These are phyloP conservation scores for Jatropha multifida DNA, from an alignment of 441 rosid genomes.

Conservation along the genomic window DNA sequence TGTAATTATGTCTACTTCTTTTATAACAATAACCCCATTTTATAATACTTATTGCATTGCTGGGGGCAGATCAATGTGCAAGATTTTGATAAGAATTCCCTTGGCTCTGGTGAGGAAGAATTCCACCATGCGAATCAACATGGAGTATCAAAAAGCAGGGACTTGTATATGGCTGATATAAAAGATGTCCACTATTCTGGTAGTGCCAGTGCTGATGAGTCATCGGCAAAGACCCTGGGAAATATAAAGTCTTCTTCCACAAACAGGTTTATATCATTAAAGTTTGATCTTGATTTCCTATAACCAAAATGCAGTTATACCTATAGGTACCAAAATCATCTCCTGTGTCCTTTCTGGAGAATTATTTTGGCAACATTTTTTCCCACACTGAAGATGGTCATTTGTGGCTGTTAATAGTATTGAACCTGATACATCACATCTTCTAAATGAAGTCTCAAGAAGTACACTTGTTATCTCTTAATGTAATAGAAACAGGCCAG, in stretches of 20 bases:
- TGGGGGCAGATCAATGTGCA: slow-evolving; percentile 51
- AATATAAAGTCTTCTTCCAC: slow-evolving; percentile 20
- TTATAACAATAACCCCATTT: slow-evolving; percentile 14
- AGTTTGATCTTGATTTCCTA: neutral
- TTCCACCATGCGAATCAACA: slow-evolving; percentile 21
- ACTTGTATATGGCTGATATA: slow-evolving; percentile 19
- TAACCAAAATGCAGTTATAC: neutral
- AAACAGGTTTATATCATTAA: slow-evolving; percentile 30
- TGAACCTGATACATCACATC: neutral
- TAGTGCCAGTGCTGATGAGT: slow-evolving; percentile 30
- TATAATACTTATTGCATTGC: slow-evolving; percentile 20
- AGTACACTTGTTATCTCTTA: neutral
- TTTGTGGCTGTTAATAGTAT: neutral
- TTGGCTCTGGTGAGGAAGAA: slow-evolving; percentile 30
- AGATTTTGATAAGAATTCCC: slow-evolving; percentile 40
- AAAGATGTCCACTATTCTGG: slow-evolving; percentile 24
- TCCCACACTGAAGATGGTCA: slow-evolving; percentile 12
- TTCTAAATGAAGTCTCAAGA: neutral
- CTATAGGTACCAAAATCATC: neutral
- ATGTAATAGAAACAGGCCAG: neutral
- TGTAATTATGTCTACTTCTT: slow-evolving; percentile 16
- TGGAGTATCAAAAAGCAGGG: slow-evolving; percentile 27
- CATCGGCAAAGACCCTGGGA: slow-evolving; percentile 27
- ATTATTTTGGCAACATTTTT: neutral
- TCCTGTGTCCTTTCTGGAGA: neutral